Evolutionary conservation across 345 rosid species (phyloP), one percentile per base, ranked within the genome.

Genomic region (Theobroma cacao): DNA sequence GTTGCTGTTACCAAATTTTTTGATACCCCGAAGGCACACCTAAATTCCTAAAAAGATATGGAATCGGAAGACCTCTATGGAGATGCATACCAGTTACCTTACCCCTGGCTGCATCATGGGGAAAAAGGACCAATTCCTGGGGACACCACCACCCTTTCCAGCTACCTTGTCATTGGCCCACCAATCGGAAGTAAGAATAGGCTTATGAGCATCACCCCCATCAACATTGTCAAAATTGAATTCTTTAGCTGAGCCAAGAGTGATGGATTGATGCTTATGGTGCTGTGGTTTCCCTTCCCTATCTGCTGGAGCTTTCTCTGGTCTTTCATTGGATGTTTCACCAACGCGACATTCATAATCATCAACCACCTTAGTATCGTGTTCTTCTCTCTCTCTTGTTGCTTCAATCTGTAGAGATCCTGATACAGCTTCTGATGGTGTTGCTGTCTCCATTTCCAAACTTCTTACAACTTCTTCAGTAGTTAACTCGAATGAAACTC

Each of bases 111-210:
- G 97, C 78, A 89, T 80, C 84, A 91, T 79, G 24, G 95, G 98
- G 87, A 92, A 93, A 88, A 91, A 92, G 8, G 98, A 90, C 99
- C 98, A 93, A 66, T 88, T 90, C 62, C 81, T 83, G 41, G 82
- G 66, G 34, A 82, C 62, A 22, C 74, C 85, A 28, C 67, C 82
- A 14, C 84, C 89, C 66, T 88, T 90, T 53, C 80, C 94, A 15
- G 65, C 53, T 74, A 85, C 90, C 85, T 84, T 78, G 77, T 88
- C 88, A 22, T 84, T 85, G 1, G 85, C 83, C 90, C 93, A 86
- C 91, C 91, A 87, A 75, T 85, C 87, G 0, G 87, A 78, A 53
- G 80, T 86, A 28, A 75, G 64, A 24, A 66, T 72, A 60, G 86
- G 74, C 78, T 84, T 85, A 36, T n/a, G 71, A 31, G 84, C 76